Conservation (phyloP, 495 filamentous ascomycete species). For the Hypoxylon lenormandii region DNA sequence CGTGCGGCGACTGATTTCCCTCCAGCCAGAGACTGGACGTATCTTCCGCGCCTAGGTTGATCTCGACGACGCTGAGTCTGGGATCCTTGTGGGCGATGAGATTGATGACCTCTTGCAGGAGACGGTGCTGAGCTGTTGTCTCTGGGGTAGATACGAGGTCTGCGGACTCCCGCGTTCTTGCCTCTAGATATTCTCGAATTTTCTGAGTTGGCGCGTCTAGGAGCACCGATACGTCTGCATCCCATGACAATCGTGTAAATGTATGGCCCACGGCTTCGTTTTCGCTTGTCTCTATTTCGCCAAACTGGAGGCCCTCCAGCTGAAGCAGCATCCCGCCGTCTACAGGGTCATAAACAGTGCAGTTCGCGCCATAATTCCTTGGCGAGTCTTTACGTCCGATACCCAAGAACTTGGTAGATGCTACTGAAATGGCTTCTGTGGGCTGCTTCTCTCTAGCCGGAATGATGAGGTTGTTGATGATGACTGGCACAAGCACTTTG, state of each 20-base stretch:
- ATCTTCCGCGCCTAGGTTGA: conserved; percentile 35
- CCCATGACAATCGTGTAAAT: conserved; percentile 43
- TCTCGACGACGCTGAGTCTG: conserved; percentile 46
- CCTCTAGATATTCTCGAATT: too few relatives aligned
- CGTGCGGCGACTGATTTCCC: not conserved
- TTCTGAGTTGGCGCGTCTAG: too few relatives aligned
- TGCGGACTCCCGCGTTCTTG: too few relatives aligned
- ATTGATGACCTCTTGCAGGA: conserved; percentile 44
- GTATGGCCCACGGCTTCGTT: conserved; percentile 22
- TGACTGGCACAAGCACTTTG: conserved; percentile 1
- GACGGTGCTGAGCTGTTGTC: too few relatives aligned
- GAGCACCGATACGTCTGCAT: conserved; percentile 51
- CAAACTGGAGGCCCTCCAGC: conserved; percentile 36
- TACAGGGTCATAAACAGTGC: not conserved
- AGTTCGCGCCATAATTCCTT: not conserved
- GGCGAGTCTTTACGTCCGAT: conserved; percentile 3
- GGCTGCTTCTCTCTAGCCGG: too few relatives aligned
- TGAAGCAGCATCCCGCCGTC: conserved; percentile 29
- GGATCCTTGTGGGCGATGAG: conserved; percentile 52
- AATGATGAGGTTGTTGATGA: conserved; percentile 17
- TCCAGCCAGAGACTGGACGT: conserved; percentile 5
- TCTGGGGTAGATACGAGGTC: conserved; percentile 7
- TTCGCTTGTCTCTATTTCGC: conserved; percentile 13
- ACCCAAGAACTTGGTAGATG: conserved; percentile 5
- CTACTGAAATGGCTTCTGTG: conserved; percentile 1